Evolutionary conservation across 306 rosid genomes (phyloP), one percentile per base, ranked within the genome.

Genomic region (Trifolium repens): DNA sequence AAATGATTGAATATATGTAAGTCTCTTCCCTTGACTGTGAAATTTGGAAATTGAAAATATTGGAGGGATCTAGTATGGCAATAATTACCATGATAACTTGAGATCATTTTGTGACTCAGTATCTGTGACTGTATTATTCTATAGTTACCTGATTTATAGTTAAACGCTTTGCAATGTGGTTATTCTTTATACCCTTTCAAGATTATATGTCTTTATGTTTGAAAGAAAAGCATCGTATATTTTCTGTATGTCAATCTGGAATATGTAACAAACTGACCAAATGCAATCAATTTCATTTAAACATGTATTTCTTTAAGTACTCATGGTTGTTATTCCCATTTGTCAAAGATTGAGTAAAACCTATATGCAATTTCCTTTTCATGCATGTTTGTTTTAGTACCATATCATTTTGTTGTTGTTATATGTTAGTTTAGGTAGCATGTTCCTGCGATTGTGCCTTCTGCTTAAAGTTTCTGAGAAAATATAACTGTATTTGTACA

Each of bases 1-100:
- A 94, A 81, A 88, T 94, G 96, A 82, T 91, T 9, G 93, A 91
- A 82, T 91, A 86, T 78, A 94, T 94, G 98, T 91, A 85, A 87
- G 97, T 90, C 10, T 67, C 69, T 46, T 59, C 55, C 66, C 67
- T 74, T 68, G 35, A 62, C 61, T 67, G 60, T 72, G 39, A 73
- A 66, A 50, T 59, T 35, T 52, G 22, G 67, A 49, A 71, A 34
- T 64, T 74, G 57, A 53, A 78, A 65, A 22, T 58, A 71, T 55
- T 70, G 70, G 27, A 77, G 55, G 63, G 84, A 80, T 42, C 55
- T 43, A 24, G 27, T 34, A 37, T 57, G 76, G n/a, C 43, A 26
- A 66, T 55, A 14, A 19, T 50, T 71, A 35, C 32, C 66, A 44
- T 7, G n/a, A 32, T 55, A 46, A 49, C 49, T 30, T 72, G 15